Conservation (phyloP, 495 filamentous ascomycete species). For the Neurospora intermedia region DNA sequence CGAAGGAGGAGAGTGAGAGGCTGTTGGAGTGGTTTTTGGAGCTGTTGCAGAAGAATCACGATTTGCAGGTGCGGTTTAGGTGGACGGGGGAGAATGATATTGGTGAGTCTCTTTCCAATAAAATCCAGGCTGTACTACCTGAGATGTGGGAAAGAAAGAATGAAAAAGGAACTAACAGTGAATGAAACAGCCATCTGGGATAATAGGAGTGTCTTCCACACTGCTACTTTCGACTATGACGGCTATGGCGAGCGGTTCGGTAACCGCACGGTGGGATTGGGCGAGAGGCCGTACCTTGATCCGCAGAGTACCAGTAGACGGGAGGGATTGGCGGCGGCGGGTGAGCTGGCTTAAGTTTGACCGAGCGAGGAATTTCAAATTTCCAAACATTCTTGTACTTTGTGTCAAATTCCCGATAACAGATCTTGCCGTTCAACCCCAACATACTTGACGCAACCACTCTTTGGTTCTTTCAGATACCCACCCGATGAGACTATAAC, state of each 20-base stretch:
- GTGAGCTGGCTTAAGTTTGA: background rate
- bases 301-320: constrained; percentile 45
- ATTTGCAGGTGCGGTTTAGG: constrained; percentile 57
- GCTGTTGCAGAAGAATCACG: constrained; percentile 60
- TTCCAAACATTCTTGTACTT: background rate
- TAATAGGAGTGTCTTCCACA: constrained; percentile 57
- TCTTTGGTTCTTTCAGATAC: too few relatives aligned
- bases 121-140: too few relatives aligned
- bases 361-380: background rate
- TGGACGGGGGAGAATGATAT: constrained; percentile 53
- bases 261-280: constrained; percentile 51
- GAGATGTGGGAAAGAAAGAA: too few relatives aligned
- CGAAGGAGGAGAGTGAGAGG: constrained; percentile 47
- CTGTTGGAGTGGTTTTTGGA: constrained; percentile 49
- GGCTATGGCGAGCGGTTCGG: constrained; percentile 48
- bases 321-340: constrained; percentile 31
- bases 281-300: constrained; percentile 57
- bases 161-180: too few relatives aligned
- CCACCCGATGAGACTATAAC: too few relatives aligned
- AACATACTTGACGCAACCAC: too few relatives aligned
- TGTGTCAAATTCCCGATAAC: too few relatives aligned
- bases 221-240: constrained; percentile 57
- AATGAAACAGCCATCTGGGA: constrained; percentile 57
- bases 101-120: constrained; percentile 21
- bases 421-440: too few relatives aligned